Conservation (phyloP, 345 rosid genomes). For the Trapa incisa region DNA sequence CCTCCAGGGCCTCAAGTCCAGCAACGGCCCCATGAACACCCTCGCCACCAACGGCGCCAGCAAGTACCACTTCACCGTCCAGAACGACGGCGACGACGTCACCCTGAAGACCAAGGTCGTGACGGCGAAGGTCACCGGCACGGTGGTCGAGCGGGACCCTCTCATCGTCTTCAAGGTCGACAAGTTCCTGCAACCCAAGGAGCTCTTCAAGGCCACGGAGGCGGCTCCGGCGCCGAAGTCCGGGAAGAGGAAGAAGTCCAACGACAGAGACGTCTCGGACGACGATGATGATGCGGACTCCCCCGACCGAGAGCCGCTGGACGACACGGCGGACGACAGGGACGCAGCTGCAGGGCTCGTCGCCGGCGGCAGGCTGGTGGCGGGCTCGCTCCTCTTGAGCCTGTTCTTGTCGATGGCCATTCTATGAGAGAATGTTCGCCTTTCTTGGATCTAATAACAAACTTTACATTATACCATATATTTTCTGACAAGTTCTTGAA, state of each 20-base stretch:
- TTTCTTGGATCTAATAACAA: too few species aligned
- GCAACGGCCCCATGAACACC: slow-evolving; percentile 69
- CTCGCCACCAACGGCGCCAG: slow-evolving; percentile 73
- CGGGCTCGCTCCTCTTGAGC: slow-evolving; percentile 19
- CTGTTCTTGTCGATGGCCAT: slow-evolving; percentile 29
- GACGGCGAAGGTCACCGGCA: slow-evolving; percentile 55
- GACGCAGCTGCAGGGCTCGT: slow-evolving; percentile 24
- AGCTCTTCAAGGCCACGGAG: slow-evolving; percentile 57
- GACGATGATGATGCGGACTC: slow-evolving; percentile 23
- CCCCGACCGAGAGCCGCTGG: slow-evolving; percentile 31
- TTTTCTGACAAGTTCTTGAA: too few species aligned
- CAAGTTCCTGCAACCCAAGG: slow-evolving; percentile 63
- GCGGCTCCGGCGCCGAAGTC: slow-evolving; percentile 30
- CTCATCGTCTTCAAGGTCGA: slow-evolving; percentile 53
- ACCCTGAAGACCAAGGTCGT: slow-evolving; percentile 51
- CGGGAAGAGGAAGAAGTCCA: slow-evolving; percentile 5
- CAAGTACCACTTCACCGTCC: slow-evolving; percentile 65
- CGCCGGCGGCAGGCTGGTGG: slow-evolving; percentile 23
- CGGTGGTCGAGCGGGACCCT: slow-evolving; percentile 67
- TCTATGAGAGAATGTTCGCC: slow-evolving; percentile 11
- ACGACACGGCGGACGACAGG: slow-evolving; percentile 30
- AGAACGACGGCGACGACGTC: slow-evolving; percentile 62
- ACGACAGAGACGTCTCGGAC: not conserved
- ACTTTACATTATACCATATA: too few species aligned
- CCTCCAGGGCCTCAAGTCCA: slow-evolving; percentile 53